These are phyloP conservation scores for Pachyrhizus erosus DNA, from an alignment of 306 rosid genomes.

Conservation along the genomic window DNA sequence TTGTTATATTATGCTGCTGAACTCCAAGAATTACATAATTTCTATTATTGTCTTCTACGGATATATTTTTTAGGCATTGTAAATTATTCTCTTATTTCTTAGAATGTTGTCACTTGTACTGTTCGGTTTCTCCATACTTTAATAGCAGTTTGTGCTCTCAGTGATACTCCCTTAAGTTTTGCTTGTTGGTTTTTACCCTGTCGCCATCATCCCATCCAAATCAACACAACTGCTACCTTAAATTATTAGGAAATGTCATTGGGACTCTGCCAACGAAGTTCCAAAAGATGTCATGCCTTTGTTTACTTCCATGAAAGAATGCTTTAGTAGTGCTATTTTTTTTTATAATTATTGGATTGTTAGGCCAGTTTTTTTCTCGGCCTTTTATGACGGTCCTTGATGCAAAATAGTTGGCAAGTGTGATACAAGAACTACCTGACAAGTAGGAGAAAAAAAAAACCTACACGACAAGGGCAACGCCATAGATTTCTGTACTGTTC, in stretches of 20 bases:
- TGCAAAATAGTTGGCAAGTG: neutral
- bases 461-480: constrained; percentile 36
- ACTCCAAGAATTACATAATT: constrained; percentile 52
- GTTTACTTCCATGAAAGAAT: neutral
- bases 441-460: neutral
- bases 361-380: neutral
- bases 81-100: constrained; percentile 28
- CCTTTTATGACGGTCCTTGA: neutral
- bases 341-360: neutral
- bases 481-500: neutral
- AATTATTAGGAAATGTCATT: constrained; percentile 15
- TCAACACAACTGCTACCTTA: neutral
- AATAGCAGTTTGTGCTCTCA: neutral
- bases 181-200: neutral
- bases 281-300: neutral
- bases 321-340: neutral
- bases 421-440: constrained; percentile 36
- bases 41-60: constrained; percentile 35
- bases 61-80: constrained; percentile 30
- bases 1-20: constrained; percentile 56
- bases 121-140: neutral
- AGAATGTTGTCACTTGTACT: constrained; percentile 20
- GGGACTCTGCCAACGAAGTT: constrained; percentile 20
- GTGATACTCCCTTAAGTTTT: neutral
- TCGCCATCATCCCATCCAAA: neutral